These are phyloP conservation scores for Phaffomyces thermotolerans DNA, from an alignment of 805 yeast genomes.

Conservation along the genomic window DNA sequence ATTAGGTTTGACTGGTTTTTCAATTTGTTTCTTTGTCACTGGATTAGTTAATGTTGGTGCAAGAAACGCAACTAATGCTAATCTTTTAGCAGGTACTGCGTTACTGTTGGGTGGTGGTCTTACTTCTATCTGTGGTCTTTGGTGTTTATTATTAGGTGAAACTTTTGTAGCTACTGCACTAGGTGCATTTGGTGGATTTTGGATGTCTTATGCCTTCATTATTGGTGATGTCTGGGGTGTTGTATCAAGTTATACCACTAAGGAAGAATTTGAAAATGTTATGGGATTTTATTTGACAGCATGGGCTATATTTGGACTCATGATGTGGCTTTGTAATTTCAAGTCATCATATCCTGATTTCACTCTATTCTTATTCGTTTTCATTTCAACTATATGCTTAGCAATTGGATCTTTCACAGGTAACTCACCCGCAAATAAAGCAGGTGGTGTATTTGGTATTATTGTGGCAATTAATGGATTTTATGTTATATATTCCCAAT, in stretches of 20 bases:
- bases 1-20: constrained; percentile 43
- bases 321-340: constrained; percentile 38
- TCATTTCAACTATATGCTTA: background rate
- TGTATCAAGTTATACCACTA: constrained; percentile 30
- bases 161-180: constrained; percentile 50
- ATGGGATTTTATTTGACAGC: constrained; percentile 42
- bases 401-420: background rate
- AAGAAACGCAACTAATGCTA: constrained; percentile 34
- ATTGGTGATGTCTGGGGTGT: constrained; percentile 38
- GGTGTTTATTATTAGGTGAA: constrained; percentile 44
- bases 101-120: constrained; percentile 43
- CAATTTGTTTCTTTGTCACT: constrained; percentile 38
- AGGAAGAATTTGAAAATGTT: constrained; percentile 33
- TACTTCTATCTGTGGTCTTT: constrained; percentile 42
- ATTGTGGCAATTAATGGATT: background rate
- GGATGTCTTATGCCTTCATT: constrained; percentile 42
- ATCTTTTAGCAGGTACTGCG: constrained; percentile 37
- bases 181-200: constrained; percentile 47
- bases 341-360: constrained; percentile 18
- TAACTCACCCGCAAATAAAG: background rate
- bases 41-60: constrained; percentile 42
- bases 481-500: background rate
- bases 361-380: background rate
- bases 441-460: background rate
- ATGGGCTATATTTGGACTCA: constrained; percentile 44